Evolutionary conservation across 805 yeast genomes (phyloP).

Genomic region (Scheffersomyces spartinae): DNA sequence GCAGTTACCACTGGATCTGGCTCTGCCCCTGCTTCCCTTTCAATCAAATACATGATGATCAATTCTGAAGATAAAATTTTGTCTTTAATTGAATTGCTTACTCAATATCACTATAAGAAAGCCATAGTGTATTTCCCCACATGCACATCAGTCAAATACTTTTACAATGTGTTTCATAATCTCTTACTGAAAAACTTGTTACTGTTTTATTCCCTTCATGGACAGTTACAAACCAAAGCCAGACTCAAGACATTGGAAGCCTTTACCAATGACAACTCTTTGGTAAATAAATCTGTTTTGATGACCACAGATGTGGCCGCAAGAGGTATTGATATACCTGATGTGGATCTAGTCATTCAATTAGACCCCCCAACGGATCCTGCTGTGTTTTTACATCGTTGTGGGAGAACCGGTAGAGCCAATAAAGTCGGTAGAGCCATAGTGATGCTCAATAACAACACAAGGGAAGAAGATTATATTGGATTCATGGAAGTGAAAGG

Average conservation of each 20-base stretch:
- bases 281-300: slow-evolving; percentile 41
- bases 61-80: slow-evolving; percentile 54
- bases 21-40: slow-evolving; percentile 51
- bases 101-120: slow-evolving; percentile 51
- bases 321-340: slow-evolving; percentile 90
- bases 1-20: slow-evolving; percentile 23
- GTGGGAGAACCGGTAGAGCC: slow-evolving; percentile 94
- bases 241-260: slow-evolving; percentile 59
- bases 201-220: slow-evolving; percentile 75
- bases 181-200: slow-evolving; percentile 19
- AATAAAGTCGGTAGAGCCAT: slow-evolving; percentile 73
- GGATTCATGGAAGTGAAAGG: slow-evolving; percentile 66
- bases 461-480: slow-evolving; percentile 71
- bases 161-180: slow-evolving; percentile 43
- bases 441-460: slow-evolving; percentile 56
- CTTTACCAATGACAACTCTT: slow-evolving; percentile 39
- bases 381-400: slow-evolving; percentile 81
- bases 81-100: slow-evolving; percentile 40
- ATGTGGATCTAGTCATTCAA: slow-evolving; percentile 89
- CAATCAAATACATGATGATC: slow-evolving; percentile 47
- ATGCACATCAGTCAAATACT: slow-evolving; percentile 71
- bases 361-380: slow-evolving; percentile 93
- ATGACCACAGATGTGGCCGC: slow-evolving; percentile 98
- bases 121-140: slow-evolving; percentile 91
- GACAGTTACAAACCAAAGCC: slow-evolving; percentile 74